Evolutionary conservation across 1,139 yeast species (phyloP).

Genomic region (Maudiozyma humilis): DNA sequence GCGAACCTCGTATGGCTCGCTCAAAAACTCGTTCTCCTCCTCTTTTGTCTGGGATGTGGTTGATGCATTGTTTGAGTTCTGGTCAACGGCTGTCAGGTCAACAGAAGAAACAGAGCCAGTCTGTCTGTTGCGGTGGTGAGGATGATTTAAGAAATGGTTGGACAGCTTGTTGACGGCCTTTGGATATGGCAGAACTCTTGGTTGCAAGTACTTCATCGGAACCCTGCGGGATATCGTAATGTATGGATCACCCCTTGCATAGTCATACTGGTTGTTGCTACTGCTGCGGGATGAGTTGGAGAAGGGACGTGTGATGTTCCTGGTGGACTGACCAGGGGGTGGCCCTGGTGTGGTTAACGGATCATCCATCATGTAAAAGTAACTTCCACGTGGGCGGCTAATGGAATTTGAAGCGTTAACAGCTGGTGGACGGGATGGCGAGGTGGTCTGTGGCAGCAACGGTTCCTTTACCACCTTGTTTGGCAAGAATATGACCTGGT

Average conservation of each 20-base stretch:
- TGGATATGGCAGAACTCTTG: slow-evolving; percentile 29
- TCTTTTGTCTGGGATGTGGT: slow-evolving; percentile 3
- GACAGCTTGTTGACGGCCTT: slow-evolving; percentile 21
- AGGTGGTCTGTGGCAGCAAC: slow-evolving; percentile 11
- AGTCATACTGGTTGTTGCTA: too few species aligned
- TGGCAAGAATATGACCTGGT: slow-evolving; percentile 64
- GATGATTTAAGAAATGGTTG: slow-evolving; percentile 1
- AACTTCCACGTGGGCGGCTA: too few species aligned
- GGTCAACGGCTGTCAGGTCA: slow-evolving; percentile 2
- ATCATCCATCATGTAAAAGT: too few species aligned
- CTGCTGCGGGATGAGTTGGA: too few species aligned
- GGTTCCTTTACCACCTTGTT: slow-evolving; percentile 19
- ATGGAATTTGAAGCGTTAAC: too few species aligned
- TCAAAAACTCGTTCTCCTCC: neutral
- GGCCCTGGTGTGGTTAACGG: too few species aligned
- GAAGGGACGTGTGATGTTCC: too few species aligned
- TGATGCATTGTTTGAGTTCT: neutral
- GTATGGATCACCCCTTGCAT: slow-evolving; percentile 20
- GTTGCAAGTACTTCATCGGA: slow-evolving; percentile 26
- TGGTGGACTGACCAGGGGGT: too few species aligned
- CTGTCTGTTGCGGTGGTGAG: slow-evolving; percentile 4
- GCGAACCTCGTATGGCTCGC: slow-evolving; percentile 14
- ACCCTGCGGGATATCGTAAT: slow-evolving; percentile 24
- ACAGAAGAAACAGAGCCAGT: slow-evolving; percentile 5
- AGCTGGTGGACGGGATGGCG: too few species aligned